phyloP scores from a whole-genome alignment of 2,329 filamentous ascomycete genomes.

The Diaporthe nobilis region DNA sequence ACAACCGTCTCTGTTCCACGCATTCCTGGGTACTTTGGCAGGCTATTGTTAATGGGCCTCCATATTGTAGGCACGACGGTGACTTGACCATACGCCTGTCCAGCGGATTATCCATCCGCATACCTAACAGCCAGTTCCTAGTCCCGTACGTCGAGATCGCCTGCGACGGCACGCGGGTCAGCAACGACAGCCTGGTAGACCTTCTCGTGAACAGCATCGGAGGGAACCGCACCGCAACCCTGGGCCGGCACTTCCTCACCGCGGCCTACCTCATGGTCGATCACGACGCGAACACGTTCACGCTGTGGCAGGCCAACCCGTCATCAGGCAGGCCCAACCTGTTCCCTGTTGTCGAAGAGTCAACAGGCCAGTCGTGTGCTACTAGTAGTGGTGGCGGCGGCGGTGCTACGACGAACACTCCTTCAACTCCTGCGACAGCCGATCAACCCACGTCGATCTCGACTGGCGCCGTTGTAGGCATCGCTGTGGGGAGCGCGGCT shows the following conservation, averaged over 20 bases:
- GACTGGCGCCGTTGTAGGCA: too few relatives aligned
- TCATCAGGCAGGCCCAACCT: neutral
- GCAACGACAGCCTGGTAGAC: neutral
- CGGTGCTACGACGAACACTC: neutral
- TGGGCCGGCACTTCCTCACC: constrained; percentile 16
- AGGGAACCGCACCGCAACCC: neutral
- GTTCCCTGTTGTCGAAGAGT: neutral
- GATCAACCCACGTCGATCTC: too few relatives aligned
- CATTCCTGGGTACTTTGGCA: neutral
- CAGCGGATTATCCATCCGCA: neutral
- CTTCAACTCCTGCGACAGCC: neutral
- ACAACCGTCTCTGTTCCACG: neutral
- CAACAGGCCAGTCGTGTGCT: neutral
- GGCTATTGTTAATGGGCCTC: too few relatives aligned
- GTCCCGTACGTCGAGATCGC: neutral
- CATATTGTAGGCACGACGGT: neutral
- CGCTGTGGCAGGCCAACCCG: neutral
- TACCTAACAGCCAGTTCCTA: neutral
- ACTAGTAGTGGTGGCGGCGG: neutral
- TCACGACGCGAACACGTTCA: neutral
- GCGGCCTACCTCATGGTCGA: constrained; percentile 17
- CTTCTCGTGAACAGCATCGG: neutral
- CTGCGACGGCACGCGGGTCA: neutral
- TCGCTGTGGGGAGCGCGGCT: too few relatives aligned
- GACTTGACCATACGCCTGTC: constrained; percentile 7